Conservation (phyloP, 805 yeast genomes). For the Kluyveromyces lactis region DNA sequence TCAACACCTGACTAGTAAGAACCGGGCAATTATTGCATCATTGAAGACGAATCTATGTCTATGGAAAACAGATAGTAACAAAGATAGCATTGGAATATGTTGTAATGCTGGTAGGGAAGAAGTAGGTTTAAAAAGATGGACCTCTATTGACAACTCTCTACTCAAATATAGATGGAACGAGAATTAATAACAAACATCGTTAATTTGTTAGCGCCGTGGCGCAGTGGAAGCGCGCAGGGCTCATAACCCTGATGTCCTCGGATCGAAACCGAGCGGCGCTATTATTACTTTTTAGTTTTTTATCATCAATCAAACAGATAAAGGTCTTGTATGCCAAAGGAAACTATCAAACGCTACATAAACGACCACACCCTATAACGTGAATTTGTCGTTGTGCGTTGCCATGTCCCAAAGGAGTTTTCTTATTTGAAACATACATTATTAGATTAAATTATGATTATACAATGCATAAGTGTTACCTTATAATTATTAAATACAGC, state of each 20-base stretch:
- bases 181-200: too few relatives aligned
- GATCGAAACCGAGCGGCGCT: constrained; percentile 97
- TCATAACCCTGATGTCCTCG: constrained; percentile 97
- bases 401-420: too few relatives aligned
- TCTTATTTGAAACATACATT: too few relatives aligned
- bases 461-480: neutral
- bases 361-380: neutral
- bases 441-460: neutral
- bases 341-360: neutral
- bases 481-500: neutral
- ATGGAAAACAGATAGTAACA: too few relatives aligned
- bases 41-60: too few relatives aligned
- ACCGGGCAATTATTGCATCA: too few relatives aligned
- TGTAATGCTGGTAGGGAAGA: too few relatives aligned
- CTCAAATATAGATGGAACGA: too few relatives aligned
- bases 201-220: constrained; percentile 66
- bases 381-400: neutral
- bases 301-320: neutral
- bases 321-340: neutral
- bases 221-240: constrained; percentile 99
- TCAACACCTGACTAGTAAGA: too few relatives aligned
- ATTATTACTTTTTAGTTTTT: constrained; percentile 22
- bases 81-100: too few relatives aligned
- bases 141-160: too few relatives aligned
- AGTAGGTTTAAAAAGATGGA: too few relatives aligned